phyloP scores from a whole-genome alignment of 352 stramenopile genomes.

The Phytopythium aichiense region DNA sequence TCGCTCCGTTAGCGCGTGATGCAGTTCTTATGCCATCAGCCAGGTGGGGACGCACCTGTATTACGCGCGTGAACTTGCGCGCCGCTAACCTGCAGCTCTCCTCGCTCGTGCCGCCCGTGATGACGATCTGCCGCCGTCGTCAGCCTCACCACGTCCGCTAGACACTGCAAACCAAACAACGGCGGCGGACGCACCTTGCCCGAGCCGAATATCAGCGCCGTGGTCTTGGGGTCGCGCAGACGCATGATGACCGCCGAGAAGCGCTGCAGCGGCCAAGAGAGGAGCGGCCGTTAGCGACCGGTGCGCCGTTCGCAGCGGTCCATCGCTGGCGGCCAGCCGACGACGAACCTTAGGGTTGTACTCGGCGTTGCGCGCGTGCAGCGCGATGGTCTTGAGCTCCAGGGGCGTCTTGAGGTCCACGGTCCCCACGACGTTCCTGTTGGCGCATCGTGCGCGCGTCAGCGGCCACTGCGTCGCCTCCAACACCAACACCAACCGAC shows the following conservation, averaged over 20 bases:
- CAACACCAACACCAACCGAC: not conserved
- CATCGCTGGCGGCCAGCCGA: not conserved
- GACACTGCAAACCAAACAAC: not conserved
- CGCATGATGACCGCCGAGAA: constrained; percentile 97
- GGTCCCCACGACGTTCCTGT: constrained; percentile 93
- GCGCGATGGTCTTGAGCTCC: constrained; percentile 96
- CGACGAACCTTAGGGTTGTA: constrained; percentile 96
- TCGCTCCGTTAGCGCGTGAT: not conserved
- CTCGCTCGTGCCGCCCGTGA: constrained; percentile 81
- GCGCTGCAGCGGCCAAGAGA: constrained; percentile 34
- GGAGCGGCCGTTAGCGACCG: not conserved
- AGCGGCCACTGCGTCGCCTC: not conserved
- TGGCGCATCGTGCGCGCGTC: not conserved
- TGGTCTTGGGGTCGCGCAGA: constrained; percentile 95
- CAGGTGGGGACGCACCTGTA: constrained; percentile 40
- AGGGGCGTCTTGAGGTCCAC: constrained; percentile 94
- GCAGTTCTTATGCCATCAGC: too few species aligned
- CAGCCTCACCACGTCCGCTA: not conserved
- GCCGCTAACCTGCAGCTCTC: constrained; percentile 78
- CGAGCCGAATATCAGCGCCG: constrained; percentile 97
- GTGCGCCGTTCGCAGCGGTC: too few species aligned
- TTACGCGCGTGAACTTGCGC: constrained; percentile 83
- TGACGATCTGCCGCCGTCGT: constrained; percentile 58
- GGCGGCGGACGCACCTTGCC: constrained; percentile 70
- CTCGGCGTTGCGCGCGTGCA: constrained; percentile 97